A percentile compares a stretch with the other conserved stretches of the same genome.
Evolutionary conservation across 495 filamentous ascomycete species (phyloP).

Genomic region (Cryomyces minteri): DNA sequence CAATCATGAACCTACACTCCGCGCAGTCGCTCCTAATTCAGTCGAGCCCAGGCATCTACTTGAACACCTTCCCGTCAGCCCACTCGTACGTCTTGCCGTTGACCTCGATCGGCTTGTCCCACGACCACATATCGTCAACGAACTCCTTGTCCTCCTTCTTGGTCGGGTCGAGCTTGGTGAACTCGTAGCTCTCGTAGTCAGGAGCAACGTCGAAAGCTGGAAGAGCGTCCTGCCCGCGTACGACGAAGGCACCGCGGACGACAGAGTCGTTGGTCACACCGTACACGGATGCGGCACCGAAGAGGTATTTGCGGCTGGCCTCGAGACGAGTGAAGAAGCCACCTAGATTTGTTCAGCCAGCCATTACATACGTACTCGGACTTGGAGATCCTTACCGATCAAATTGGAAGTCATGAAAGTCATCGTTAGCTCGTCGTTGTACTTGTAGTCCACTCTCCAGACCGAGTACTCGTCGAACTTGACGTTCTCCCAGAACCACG

Average conservation of each 20-base stretch:
- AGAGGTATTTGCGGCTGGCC: slow-evolving; percentile 95
- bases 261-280: slow-evolving; percentile 72
- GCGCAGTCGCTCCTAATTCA: too few species aligned
- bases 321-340: slow-evolving; percentile 97
- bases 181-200: slow-evolving; percentile 92
- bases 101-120: slow-evolving; percentile 63
- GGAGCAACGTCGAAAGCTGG: slow-evolving; percentile 93
- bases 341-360: slow-evolving; percentile 22
- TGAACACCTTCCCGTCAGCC: slow-evolving; percentile 96
- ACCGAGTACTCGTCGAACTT: slow-evolving; percentile 88
- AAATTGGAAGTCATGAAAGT: slow-evolving; percentile 98
- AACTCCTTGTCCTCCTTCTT: slow-evolving; percentile 68
- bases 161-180: slow-evolving; percentile 80
- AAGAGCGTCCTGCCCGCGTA: slow-evolving; percentile 73
- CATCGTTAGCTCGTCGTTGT: slow-evolving; percentile 90
- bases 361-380: background rate
- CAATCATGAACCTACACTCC: background rate
- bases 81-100: slow-evolving; percentile 62
- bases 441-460: slow-evolving; percentile 88
- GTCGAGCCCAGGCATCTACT: slow-evolving; percentile 36
- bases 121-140: slow-evolving; percentile 75
- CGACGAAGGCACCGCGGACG: slow-evolving; percentile 78
- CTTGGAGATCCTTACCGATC: slow-evolving; percentile 36
- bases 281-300: slow-evolving; percentile 81
- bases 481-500: slow-evolving; percentile 97